Percentiles rank a stretch among this genome's conserved stretches.
These are phyloP conservation scores for Sporothrix sp. DNA, from an alignment of 2,329 filamentous ascomycete genomes.

Conservation along the genomic window DNA sequence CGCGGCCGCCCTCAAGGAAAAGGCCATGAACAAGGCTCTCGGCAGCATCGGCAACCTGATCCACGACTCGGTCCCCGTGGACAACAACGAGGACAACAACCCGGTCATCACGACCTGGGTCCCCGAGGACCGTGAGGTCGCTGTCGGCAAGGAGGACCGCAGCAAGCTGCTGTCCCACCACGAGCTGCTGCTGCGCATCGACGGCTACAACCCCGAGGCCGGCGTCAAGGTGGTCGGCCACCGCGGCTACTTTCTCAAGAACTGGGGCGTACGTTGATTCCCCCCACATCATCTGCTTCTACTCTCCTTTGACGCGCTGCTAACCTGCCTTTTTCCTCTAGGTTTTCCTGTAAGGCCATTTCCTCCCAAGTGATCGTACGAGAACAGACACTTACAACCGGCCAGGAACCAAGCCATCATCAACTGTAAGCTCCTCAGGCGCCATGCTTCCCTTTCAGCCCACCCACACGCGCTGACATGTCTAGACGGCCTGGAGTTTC, in stretches of 20 bases:
- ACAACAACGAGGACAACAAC: constrained; percentile 85
- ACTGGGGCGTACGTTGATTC: constrained; percentile 57
- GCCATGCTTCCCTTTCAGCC: background rate
- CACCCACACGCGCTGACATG: background rate
- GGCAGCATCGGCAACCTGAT: constrained; percentile 86
- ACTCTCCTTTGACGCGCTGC: background rate
- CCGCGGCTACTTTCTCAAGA: constrained; percentile 83
- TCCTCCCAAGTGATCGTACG: background rate
- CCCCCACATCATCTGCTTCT: background rate
- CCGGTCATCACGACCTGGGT: constrained; percentile 66
- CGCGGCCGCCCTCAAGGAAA: constrained; percentile 60
- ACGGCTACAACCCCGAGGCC: constrained; percentile 87
- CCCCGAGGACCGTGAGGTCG: constrained; percentile 59
- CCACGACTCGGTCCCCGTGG: constrained; percentile 75
- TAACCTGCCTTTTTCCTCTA: background rate
- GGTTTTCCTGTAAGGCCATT: constrained; percentile 9
- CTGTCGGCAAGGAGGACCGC: constrained; percentile 50
- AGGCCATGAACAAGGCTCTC: constrained; percentile 63
- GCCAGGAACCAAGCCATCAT: constrained; percentile 70
- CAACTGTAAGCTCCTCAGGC: constrained; percentile 47
- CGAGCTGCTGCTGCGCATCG: constrained; percentile 78
- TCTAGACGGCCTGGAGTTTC: constrained; percentile 69
- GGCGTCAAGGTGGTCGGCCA: constrained; percentile 92
- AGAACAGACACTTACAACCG: background rate
- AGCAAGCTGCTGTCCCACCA: constrained; percentile 74